Base-by-base conservation (phyloP, 306 rosid genomes). In the Quercus glauca region DNA sequence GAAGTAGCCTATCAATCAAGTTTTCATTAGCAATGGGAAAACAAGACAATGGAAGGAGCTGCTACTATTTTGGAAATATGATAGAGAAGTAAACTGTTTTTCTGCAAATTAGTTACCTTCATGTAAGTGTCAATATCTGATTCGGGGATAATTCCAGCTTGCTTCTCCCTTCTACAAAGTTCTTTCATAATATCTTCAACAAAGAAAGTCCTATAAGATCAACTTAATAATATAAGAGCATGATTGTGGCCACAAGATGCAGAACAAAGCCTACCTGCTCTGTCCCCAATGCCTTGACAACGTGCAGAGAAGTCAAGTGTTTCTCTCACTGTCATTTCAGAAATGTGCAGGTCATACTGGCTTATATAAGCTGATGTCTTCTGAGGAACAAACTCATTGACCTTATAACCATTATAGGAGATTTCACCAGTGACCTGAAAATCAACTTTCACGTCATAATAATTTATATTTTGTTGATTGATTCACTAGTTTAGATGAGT, bases 1-100 rank as follows among this genome's bases (percentile, higher is more conserved):
- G 92, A 86, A 75, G 82, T 84, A n/a, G 92, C 92, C 92, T 88
- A 79, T 65, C 57, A 25, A 29, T 43, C 76, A 75, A 76, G 78
- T 55, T 82, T 28, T 35, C 51, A 28, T 63, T 37, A 56, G 74
- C 5, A 18, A 82, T 56, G 11, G 15, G 43, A 29, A 9, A 21
- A 11, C 37, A 55, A 57, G 41, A 58, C 49, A 25, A 65, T 21
- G 41, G 7, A 58, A 4, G 57, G 52, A 60, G 19, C 10, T 14
- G 4, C 49, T 19, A 26, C 12, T 63, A 69, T 2, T 61, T 25
- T 20, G 17, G 33, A 25, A 60, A 25, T 9, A 60, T 15, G 33
- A 60, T 37, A 19, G 20, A 37, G 45, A 37, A 23, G 19, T 3
- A 25, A 31, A 33, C 51, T 56, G 18, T 37, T 19, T 51, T 4